Evolutionary conservation across 331 rosid genomes (phyloP).

Genomic region (Quercus phellos): DNA sequence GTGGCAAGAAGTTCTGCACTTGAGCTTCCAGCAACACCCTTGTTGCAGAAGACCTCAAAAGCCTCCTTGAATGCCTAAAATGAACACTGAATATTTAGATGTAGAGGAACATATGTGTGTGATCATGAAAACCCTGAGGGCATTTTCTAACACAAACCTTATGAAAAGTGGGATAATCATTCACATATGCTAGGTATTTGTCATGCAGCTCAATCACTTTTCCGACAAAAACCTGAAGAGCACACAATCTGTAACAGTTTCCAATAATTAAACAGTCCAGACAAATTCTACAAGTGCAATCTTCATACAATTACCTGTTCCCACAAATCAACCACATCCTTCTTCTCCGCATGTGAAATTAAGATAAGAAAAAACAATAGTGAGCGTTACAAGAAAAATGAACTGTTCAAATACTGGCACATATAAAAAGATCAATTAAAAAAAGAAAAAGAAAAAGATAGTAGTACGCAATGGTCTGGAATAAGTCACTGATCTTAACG

Average conservation of each 20-base stretch:
- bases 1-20: slow-evolving; percentile 87
- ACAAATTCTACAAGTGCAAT: slow-evolving; percentile 4
- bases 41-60: slow-evolving; percentile 89
- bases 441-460: not conserved
- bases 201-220: slow-evolving; percentile 84
- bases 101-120: not conserved
- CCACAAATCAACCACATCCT: slow-evolving; percentile 39
- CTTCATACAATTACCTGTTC: slow-evolving; percentile 36
- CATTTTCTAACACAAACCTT: slow-evolving; percentile 34
- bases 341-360: slow-evolving; percentile 40
- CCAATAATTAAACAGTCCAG: not conserved
- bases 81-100: slow-evolving; percentile 14
- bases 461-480: not conserved
- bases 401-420: not conserved
- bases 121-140: slow-evolving; percentile 5
- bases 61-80: slow-evolving; percentile 76
- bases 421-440: not conserved
- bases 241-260: slow-evolving; percentile 30
- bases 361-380: not conserved
- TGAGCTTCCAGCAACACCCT: slow-evolving; percentile 87
- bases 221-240: slow-evolving; percentile 45
- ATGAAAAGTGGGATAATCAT: slow-evolving; percentile 74
- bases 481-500: not conserved
- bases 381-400: slow-evolving; percentile 3
- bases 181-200: slow-evolving; percentile 86